Evolutionary conservation across 78 protist genomes (phyloP).

Genomic region (Polysphondylium violaceum): DNA sequence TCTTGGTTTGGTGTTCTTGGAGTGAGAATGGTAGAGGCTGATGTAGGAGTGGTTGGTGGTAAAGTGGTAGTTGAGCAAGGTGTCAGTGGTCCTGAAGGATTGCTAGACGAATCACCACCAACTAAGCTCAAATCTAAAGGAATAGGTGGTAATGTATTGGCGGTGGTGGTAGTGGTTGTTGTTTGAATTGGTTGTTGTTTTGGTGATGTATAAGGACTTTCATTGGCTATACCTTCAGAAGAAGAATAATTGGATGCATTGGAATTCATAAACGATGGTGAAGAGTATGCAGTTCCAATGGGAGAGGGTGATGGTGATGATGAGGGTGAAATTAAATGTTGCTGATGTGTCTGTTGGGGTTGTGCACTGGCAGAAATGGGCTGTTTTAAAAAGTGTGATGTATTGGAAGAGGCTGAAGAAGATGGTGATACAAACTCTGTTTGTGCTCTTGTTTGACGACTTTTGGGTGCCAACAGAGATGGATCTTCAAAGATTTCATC

Average conservation of each 20-base stretch:
- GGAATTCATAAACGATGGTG: constrained; percentile 16
- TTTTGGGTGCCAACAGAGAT: constrained; percentile 21
- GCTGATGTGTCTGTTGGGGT: not conserved
- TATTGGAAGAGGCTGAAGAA: not conserved
- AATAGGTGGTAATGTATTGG: not conserved
- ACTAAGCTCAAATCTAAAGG: not conserved
- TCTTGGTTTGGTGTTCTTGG: not conserved
- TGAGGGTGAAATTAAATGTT: not conserved
- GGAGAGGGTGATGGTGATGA: not conserved
- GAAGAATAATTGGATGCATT: not conserved
- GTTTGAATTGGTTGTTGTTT: constrained; percentile 16
- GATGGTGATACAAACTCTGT: constrained; percentile 56
- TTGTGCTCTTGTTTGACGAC: constrained; percentile 60
- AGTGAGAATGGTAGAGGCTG: not conserved
- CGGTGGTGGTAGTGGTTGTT: not conserved
- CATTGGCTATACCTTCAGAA: not conserved
- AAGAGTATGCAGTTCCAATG: not conserved
- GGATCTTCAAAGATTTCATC: constrained; percentile 68
- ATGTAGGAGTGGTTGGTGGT: not conserved
- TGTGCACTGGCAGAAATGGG: not conserved
- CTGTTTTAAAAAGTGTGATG: constrained; percentile 4
- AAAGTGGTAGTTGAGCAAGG: no score
- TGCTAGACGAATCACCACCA: not conserved
- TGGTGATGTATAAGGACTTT: not conserved
- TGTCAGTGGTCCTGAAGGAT: no score